Base-by-base conservation (phyloP, 2,329 filamentous ascomycete species). In the Ascochyta viciae-villosae region DNA sequence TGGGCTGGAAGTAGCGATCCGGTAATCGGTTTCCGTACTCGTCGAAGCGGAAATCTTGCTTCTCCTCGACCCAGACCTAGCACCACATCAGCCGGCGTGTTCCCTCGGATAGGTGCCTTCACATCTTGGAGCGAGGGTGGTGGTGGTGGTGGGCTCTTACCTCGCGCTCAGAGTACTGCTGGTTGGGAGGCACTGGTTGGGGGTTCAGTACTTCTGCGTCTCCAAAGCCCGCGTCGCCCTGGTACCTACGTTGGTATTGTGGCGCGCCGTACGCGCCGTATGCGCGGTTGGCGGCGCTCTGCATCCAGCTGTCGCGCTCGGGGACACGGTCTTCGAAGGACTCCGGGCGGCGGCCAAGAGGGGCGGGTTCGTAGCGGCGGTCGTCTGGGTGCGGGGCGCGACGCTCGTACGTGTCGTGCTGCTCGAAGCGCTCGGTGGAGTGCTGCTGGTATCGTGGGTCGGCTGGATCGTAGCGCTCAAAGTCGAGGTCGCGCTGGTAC, bases 121-220 rank as follows among this genome's bases (percentile, higher is more conserved):
- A 53, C 27, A 41, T 50, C 31, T 24, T 35, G 19, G 34, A 44
- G 8, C 39, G 29, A 10, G 19, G 16, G 22, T 24, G 31, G 16
- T 16, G 16, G 16, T 16, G 16, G 16, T 16, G 16, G 41, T 27
- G 23, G 35, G 15, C 12, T 63, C 69, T 67, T 63, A 74, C 72
- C 68, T 74, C 72, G 46, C 72, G 71, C 47, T 72, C 67, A 34
- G 61, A 34, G 45, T 68, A 68, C 38, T 67, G 65, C 41, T 55
- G 52, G 48, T 66, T 63, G 47, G 69, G 63, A 12, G 71, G 71
- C 52, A 74, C 72, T 71, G 68, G 68, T 70, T 75, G 72, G 16
- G 72, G 72, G 64, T 75, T 74, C 65, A 72, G 66, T 54, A 75
- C 63, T 60, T 67, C 61, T 62, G 73, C 64, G 58, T 75, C 72